Base-by-base conservation (phyloP, 2,329 filamentous ascomycete genomes). In the Decorospora gaudefroyi region DNA sequence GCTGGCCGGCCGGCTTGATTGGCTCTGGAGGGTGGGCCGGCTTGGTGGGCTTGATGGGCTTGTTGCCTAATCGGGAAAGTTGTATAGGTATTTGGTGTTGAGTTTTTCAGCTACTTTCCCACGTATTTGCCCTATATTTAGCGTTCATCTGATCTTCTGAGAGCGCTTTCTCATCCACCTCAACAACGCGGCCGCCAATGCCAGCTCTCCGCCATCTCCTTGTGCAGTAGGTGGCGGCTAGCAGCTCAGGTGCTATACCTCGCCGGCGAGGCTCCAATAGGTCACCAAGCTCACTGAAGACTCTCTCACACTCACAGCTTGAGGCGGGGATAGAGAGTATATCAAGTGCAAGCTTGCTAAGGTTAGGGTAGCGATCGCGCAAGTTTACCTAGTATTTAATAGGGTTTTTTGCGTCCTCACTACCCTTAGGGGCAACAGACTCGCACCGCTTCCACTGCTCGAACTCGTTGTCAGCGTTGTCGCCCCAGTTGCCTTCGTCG, bases 271-370 rank as follows among this genome's bases (percentile, higher is more conserved):
- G 34, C 34, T 39, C 35, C 21, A 45, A 12, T 5, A 45, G 42
- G 17, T 45, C 35, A 18, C 42, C 35, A 17, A 45, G 23, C 35
- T 45, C 28, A 8, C 42, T 45, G 6, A 45, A 45, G 1, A 39
- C 6, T 6, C 29, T 22, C 34, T 45, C 22, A 38, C 28, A 45
- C 19, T 45, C 28, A 17, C 34, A 45, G 21, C 28, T 45, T n/a
- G 11, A 33, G 2, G 23, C 42, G n/a, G 10, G 29, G 15, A 45
- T 45, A 34, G 29, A 16, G 3, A 45, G 21, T n/a, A 39, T 8
- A 12, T 40, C 10, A 30, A 45, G 23, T 2, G 35, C 35, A 25
- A 39, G 16, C 9, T 25, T 22, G 17, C 11, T 17, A 11, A 28
- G 21, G 4, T 19, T 3, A 13, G 35, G 27, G 8, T 39, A 45